phyloP scores from a whole-genome alignment of 257 asterid species.

The Linderniella brevidens region DNA sequence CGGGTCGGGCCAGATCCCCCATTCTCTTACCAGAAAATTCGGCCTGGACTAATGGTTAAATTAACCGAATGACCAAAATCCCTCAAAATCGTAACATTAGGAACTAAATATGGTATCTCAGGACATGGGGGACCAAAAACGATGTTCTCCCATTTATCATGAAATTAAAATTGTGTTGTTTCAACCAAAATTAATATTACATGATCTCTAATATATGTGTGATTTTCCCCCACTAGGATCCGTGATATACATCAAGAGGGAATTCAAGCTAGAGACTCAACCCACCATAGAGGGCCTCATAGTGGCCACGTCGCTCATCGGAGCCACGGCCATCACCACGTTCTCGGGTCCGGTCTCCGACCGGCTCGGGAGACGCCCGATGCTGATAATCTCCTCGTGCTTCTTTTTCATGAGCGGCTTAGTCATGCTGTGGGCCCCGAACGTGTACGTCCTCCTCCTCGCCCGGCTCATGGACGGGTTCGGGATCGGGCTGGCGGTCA shows the following conservation, averaged over 20 bases:
- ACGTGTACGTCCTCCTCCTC: conserved; percentile 54
- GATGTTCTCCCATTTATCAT: too few relatives aligned
- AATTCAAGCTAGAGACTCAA: conserved; percentile 47
- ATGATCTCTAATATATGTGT: neutral
- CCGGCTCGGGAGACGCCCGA: conserved; percentile 77
- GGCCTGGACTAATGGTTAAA: too few relatives aligned
- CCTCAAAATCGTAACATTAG: too few relatives aligned
- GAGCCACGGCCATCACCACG: conserved; percentile 84
- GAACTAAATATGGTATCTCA: too few relatives aligned
- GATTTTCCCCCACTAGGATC: conserved; percentile 33
- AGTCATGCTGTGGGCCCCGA: conserved; percentile 96
- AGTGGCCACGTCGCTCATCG: conserved; percentile 80
- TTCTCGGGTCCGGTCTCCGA: conserved; percentile 79
- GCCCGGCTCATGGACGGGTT: conserved; percentile 92
- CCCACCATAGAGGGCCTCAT: conserved; percentile 90
- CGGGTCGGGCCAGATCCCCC: too few relatives aligned
- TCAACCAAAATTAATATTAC: too few relatives aligned
- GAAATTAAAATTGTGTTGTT: too few relatives aligned
- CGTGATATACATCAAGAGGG: conserved; percentile 80
- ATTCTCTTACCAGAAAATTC: too few relatives aligned
- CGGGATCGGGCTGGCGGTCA: conserved; percentile 82
- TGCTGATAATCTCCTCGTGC: conserved; percentile 71
- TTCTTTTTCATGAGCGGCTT: conserved; percentile 66
- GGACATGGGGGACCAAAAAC: too few relatives aligned
- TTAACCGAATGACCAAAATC: too few relatives aligned